A percentile compares a stretch with the other conserved stretches of the same genome.
Evolutionary conservation across 345 rosid genomes (phyloP).

Genomic region (Euclidium syriacum): DNA sequence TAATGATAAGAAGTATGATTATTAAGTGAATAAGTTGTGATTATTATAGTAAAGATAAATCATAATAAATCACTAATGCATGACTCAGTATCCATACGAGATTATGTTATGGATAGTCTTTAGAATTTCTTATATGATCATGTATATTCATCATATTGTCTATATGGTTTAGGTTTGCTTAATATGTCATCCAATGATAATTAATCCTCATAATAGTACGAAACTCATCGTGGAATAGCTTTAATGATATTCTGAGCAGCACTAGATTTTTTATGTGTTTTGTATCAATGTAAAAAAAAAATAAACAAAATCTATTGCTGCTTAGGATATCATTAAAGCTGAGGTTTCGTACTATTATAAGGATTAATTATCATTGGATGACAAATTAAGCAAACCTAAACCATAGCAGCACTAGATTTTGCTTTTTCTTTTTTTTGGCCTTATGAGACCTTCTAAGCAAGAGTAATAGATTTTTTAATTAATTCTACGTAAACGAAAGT

Average conservation of each 20-base stretch:
- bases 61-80: background rate
- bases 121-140: background rate
- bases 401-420: conserved; percentile 18
- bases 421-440: background rate
- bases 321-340: background rate
- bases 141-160: background rate
- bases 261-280: too few species aligned
- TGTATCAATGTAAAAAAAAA: too few species aligned
- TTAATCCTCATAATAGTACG: background rate
- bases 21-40: background rate
- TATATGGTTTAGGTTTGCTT: conserved; percentile 13
- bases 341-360: background rate
- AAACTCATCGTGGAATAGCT: background rate
- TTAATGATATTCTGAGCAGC: background rate
- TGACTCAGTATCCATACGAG: background rate
- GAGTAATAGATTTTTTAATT: background rate
- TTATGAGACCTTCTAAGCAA: conserved; percentile 5
- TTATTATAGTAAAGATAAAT: background rate
- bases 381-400: conserved; percentile 6
- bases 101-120: conserved; percentile 1
- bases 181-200: background rate
- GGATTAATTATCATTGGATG: background rate
- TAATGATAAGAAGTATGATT: too few species aligned
- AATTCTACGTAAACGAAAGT: background rate
- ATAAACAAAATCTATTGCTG: too few species aligned